A percentile compares a stretch with the other conserved stretches of the same genome.
phyloP scores from a whole-genome alignment of 73 alveolate genomes.

The Paramecium caudatum region DNA sequence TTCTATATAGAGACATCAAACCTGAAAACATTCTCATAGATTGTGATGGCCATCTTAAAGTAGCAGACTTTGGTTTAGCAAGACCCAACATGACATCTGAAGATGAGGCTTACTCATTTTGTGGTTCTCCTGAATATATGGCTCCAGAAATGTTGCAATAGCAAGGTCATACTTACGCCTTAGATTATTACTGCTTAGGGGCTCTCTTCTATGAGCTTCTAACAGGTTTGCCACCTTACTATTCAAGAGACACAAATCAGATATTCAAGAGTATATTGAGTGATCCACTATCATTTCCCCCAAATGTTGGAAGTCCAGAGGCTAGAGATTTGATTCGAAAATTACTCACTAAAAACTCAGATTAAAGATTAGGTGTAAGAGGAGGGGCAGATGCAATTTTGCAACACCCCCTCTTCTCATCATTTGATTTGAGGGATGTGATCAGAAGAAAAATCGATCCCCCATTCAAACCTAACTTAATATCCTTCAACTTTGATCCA shows the following conservation, averaged over 20 bases:
- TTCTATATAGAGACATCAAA: slow-evolving; percentile 81
- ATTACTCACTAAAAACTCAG: slow-evolving; percentile 65
- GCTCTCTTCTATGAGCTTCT: slow-evolving; percentile 80
- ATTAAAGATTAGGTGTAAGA: slow-evolving; percentile 66
- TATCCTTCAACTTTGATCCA: slow-evolving; percentile 73
- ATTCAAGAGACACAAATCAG: slow-evolving; percentile 76
- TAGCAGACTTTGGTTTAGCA: slow-evolving; percentile 85
- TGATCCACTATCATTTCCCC: slow-evolving; percentile 70
- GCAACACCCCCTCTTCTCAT: slow-evolving; percentile 68
- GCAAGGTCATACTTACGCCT: slow-evolving; percentile 77
- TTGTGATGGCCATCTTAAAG: slow-evolving; percentile 77
- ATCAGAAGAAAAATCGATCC: slow-evolving; percentile 64
- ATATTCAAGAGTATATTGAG: slow-evolving; percentile 67
- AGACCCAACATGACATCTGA: slow-evolving; percentile 70
- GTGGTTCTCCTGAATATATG: slow-evolving; percentile 86
- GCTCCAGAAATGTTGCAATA: slow-evolving; percentile 83
- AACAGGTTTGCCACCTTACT: slow-evolving; percentile 85
- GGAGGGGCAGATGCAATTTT: slow-evolving; percentile 72
- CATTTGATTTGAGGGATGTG: slow-evolving; percentile 60
- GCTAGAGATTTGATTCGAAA: slow-evolving; percentile 61
- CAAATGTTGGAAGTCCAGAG: slow-evolving; percentile 70
- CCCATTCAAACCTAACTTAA: slow-evolving; percentile 61
- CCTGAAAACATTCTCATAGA: slow-evolving; percentile 85
- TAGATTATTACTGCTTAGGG: slow-evolving; percentile 83
- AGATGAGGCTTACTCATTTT: slow-evolving; percentile 77